Percentiles rank a stretch among this genome's conserved stretches.
Evolutionary conservation across 768 basidiomycete genomes (phyloP).

Genomic region (Podaxis sp.): DNA sequence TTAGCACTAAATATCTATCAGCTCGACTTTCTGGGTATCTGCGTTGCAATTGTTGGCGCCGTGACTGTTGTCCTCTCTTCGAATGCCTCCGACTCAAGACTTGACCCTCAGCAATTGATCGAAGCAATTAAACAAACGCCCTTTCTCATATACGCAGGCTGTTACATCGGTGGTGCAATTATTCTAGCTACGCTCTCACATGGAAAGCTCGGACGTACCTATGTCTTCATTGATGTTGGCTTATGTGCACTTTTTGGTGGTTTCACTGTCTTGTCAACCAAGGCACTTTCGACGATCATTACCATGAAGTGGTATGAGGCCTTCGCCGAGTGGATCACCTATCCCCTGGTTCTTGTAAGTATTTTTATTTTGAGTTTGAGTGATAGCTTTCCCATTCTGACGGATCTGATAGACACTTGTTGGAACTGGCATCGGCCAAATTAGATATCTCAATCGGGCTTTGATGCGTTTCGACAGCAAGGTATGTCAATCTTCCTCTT

Average conservation of each 20-base stretch:
- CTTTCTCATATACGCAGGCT: conserved; percentile 73
- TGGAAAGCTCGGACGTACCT: conserved; percentile 55
- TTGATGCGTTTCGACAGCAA: conserved; percentile 94
- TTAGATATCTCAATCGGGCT: conserved; percentile 81
- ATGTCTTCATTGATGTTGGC: conserved; percentile 84
- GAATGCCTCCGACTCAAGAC: conserved; percentile 64
- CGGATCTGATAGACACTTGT: conserved; percentile 52
- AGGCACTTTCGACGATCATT: conserved; percentile 85
- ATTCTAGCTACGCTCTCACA: conserved; percentile 68
- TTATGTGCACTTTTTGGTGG: conserved; percentile 90
- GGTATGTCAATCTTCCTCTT: conserved; percentile 33
- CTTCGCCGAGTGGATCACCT: conserved; percentile 80
- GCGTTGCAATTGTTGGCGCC: conserved; percentile 83
- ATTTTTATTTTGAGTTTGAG: neutral
- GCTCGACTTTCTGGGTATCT: conserved; percentile 78
- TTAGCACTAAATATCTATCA: conserved; percentile 28
- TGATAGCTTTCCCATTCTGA: neutral
- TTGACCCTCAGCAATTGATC: conserved; percentile 67
- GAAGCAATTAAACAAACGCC: conserved; percentile 65
- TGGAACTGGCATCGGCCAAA: conserved; percentile 78
- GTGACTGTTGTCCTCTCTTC: conserved; percentile 88
- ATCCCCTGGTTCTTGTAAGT: conserved; percentile 70
- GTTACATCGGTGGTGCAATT: conserved; percentile 57
- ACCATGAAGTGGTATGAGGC: conserved; percentile 76
- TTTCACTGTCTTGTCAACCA: conserved; percentile 92